Evolutionary conservation across 73 alveolate species (phyloP).

Genomic region (Tetrahymena borealis): DNA sequence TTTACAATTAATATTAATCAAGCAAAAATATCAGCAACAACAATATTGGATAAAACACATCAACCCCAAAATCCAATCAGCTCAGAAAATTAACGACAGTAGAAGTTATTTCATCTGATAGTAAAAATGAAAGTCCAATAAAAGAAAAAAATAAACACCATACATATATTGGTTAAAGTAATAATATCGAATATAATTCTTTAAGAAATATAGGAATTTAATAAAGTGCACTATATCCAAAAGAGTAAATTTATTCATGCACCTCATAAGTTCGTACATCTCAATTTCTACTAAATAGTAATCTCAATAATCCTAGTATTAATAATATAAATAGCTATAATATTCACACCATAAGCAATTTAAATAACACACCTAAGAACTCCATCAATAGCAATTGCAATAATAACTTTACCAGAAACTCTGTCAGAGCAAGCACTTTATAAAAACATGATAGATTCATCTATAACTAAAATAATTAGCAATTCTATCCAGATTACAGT

Average conservation of each 20-base stretch:
- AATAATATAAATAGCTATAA: too few relatives aligned
- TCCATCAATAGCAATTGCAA: not conserved
- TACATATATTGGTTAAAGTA: not conserved
- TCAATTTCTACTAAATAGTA: too few relatives aligned
- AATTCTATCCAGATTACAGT: not conserved
- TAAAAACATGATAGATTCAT: too few relatives aligned
- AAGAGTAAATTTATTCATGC: not conserved
- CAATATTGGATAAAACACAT: not conserved
- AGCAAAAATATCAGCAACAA: not conserved
- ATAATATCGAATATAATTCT: not conserved
- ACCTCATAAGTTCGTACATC: not conserved
- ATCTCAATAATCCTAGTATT: not conserved
- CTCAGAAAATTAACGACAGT: not conserved
- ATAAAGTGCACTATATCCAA: not conserved
- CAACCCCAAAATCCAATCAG: not conserved
- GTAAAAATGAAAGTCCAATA: not conserved
- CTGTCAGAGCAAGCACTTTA: not conserved
- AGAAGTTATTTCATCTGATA: not conserved
- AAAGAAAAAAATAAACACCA: not conserved
- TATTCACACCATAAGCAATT: too few relatives aligned
- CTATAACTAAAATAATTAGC: too few relatives aligned
- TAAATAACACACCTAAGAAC: too few relatives aligned
- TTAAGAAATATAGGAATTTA: not conserved
- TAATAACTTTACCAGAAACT: not conserved
- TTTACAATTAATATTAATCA: not conserved